Evolutionary conservation across 805 yeast species (phyloP), one percentile per base, ranked within the genome.

Genomic region (Saturnispora halmiae): DNA sequence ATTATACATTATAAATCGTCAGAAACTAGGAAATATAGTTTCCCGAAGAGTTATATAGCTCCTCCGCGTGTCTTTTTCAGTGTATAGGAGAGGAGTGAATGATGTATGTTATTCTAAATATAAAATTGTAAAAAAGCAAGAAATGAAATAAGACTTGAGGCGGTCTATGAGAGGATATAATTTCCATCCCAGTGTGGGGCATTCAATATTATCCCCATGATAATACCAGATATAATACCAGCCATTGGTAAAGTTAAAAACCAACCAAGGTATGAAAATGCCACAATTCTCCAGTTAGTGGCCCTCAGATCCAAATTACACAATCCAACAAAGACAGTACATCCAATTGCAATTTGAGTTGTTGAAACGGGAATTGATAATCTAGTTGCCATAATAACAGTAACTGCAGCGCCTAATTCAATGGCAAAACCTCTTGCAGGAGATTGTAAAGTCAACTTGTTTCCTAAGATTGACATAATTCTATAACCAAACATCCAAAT

Each of bases 301-400:
- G 82, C 71, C 49, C 61, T 71, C 51, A 67, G 48, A 53, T 77
- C 82, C 51, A 64, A 64, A 67, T 81, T 82, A 63, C 85, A 79
- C 45, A 80, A 64, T 41, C 87, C 90, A 48, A 82, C 83, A 52
- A 73, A 75, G 6, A 81, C 84, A 30, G 83, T 78, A 44, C 85
- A 84, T 45, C 90, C 90, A 42, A 77, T 80, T 11, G 86, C 84
- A 56, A 77, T 72, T 60, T 81, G 88, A 4, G 90, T 82, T 22
- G 90, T 82, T 6, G 87, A 79, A 25, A 80, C 74, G 34, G 90
- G 90, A 47, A 81, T 75, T 4, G 70, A 65, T 47, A 81, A 67
- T 58, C 78, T 81, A 5, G 90, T 75, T 24, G 90, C 88, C 75
- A 82, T 72, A 34, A 79, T 78, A 8, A 78, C 73, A 6, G 90